Evolutionary conservation across 1,139 yeast species (phyloP), one percentile per base, ranked within the genome.

Genomic region (Candida albicans): DNA sequence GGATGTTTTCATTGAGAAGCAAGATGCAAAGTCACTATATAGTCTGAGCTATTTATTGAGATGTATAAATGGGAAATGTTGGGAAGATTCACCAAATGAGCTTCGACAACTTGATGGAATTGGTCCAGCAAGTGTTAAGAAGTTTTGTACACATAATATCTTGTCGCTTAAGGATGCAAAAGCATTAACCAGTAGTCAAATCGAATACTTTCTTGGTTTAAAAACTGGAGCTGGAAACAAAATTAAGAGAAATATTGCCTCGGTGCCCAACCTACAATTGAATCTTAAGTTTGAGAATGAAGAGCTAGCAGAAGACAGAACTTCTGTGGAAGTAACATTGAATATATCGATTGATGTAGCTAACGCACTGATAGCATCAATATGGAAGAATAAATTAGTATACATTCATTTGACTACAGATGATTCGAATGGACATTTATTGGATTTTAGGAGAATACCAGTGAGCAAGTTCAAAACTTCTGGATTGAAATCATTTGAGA

Each of bases 41-140:
- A 65, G 60, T 35, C 54, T 73, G 9, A 52, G 77, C 8, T 59
- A 57, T 33, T 48, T 77, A 9, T 50, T 57, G 2, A 56, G 79
- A 41, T 68, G 74, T 36, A 46, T 75, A 2, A 54, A 55, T 36
- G 75, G 75, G 0, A 65, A 60, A 45, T 65, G 79, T 15, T 77
- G 83, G 83, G 81, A 75, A 49, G 69, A 66, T 39, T 56, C 72
- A 0, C 59, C 74, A 0, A 61, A 66, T 52, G 68, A 68, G 8
- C 54, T 77, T 24, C 59, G 70, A 42, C 82, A 78, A 45, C 45
- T 77, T 13, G 70, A 70, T 24, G 73, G 73, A 4, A 55, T 78
- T 22, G 79, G 77, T 0, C 48, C 67, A 2, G 68, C 62, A 0
- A 61, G 67, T 22, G 67, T 73, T 0, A 59, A 67, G 38, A 68